Conservation (phyloP, 805 yeast species). For the Candida gorgasii region DNA sequence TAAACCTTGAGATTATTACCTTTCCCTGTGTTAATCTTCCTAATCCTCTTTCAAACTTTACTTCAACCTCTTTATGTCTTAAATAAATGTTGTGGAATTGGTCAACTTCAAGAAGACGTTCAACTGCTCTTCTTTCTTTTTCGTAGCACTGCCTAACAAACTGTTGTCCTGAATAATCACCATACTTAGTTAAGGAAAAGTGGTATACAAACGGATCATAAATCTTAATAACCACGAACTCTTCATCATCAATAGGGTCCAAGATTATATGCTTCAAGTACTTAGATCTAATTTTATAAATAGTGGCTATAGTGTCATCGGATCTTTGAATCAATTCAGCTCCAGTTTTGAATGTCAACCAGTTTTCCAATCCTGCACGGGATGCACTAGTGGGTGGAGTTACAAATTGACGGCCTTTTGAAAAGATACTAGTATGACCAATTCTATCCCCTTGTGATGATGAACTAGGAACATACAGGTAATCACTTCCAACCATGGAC, state of each 20-base stretch:
- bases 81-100: background rate
- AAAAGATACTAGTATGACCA: too few relatives aligned
- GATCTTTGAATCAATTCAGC: slow-evolving; percentile 5
- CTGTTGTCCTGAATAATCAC: background rate
- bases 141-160: background rate
- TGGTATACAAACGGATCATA: slow-evolving; percentile 1
- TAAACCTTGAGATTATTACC: background rate
- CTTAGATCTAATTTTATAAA: slow-evolving; percentile 3
- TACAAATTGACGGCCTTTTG: background rate
- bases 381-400: background rate
- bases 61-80: background rate
- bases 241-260: slow-evolving; percentile 2
- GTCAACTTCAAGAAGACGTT: background rate
- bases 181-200: background rate
- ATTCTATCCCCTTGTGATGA: too few relatives aligned
- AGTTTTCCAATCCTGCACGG: background rate
- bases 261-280: background rate
- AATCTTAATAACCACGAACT: slow-evolving; percentile 3
- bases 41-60: background rate
- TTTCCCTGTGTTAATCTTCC: background rate
- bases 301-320: background rate
- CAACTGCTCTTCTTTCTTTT: background rate
- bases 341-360: background rate
- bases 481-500: too few relatives aligned
- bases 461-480: too few relatives aligned